Evolutionary conservation across 179 eudicot species (phyloP), one percentile per base, ranked within the genome.

Genomic region (Beta lomatogona): DNA sequence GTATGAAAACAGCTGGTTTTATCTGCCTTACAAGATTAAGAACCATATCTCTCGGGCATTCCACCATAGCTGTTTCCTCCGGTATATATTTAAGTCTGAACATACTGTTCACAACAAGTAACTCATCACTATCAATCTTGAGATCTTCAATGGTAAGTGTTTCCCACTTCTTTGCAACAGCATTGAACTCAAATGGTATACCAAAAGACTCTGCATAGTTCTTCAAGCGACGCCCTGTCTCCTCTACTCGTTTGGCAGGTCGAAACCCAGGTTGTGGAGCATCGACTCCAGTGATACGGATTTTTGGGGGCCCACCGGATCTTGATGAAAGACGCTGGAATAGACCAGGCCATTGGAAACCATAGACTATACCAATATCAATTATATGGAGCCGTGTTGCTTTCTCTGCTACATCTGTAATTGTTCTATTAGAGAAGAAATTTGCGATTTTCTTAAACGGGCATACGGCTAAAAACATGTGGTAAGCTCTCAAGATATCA

Each of bases 141-240:
- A 90, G 85, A 73, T 90, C 92, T 36, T 87, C 87, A 11, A 86
- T 31, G 4, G 84, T 73, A n/a, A 90, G 83, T 6, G 80, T 80
- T 79, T 90, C 91, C 92, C 92, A 90, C 71, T 87, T 88, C 86
- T 90, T 87, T 12, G 89, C 88, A 44, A 90, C 79, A 28, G 88
- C 87, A 77, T 79, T 84, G 77, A 77, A 89, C 81, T 89, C 91
- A 22, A 87, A 89, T 9, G 89, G 86, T 31, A 89, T 84, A 5
- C 76, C 36, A 58, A 89, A 89, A n/a, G 88, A 85, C 66, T 87
- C 83, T 0, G 89, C 89, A 76, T 89, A 89, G 64, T 82, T 75
- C 48, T 60, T 82, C 81, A 89, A 83, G 22, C 89, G 88, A 16
- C 53, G 80, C 1, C 86, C 86, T 0, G 89, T 82, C 82, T 89